These are phyloP conservation scores for Periconia digitata DNA, from an alignment of 2,329 filamentous ascomycete species.

Conservation along the genomic window DNA sequence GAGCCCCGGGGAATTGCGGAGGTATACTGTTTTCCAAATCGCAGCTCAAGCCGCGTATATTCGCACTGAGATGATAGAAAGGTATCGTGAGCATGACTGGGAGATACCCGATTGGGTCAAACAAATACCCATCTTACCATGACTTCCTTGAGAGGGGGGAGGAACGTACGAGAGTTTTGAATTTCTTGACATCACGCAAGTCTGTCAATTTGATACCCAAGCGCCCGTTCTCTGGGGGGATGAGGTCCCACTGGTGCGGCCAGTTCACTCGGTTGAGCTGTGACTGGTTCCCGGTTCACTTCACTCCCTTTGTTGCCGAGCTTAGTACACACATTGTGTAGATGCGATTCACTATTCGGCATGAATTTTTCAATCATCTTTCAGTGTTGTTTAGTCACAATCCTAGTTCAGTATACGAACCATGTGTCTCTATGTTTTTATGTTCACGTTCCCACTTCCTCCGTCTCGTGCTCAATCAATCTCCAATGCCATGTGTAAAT, in stretches of 20 bases:
- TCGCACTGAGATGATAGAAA: constrained; percentile 14
- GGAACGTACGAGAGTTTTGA: not conserved
- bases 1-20: constrained; percentile 23
- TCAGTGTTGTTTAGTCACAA: no score
- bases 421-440: no score
- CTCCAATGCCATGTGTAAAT: no score
- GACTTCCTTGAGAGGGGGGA: no score
- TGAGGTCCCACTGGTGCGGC: no score
- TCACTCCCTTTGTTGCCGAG: no score
- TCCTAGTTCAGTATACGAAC: no score
- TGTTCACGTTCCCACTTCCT: no score
- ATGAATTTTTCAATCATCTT: no score
- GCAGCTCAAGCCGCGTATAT: constrained; percentile 23
- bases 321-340: no score
- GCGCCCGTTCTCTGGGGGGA: not conserved
- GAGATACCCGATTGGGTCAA: constrained; percentile 28
- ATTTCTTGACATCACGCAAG: not conserved
- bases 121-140: constrained; percentile 28
- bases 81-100: constrained; percentile 21
- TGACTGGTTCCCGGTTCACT: not conserved
- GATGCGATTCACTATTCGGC: no score
- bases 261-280: not conserved
- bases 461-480: no score
- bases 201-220: not conserved
- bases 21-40: constrained; percentile 34